Evolutionary conservation across 768 basidiomycete genomes (phyloP), one percentile per base, ranked within the genome.

Genomic region (Hirschioporus abietinus): DNA sequence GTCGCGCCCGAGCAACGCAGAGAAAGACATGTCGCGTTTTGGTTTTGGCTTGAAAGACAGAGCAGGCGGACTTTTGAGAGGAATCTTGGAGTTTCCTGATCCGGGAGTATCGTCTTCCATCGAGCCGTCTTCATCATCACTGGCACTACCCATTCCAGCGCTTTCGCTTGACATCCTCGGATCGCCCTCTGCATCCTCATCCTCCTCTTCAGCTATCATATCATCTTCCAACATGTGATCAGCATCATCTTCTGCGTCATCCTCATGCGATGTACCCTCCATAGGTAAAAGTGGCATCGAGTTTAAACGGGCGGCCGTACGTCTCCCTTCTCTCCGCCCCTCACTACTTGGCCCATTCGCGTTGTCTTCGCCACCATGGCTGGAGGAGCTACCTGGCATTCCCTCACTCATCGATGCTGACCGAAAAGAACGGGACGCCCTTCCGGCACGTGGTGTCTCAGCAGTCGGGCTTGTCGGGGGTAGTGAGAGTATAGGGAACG

Each of bases 201-300:
- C 87, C 1, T 81, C 83, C 63, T 67, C 75, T 20, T 75, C 77
- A 9, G 85, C 85, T 4, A 25, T 34, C 60, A 61, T 61, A 24
- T 61, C 74, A 15, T 76, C 69, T 10, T 68, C 75, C 3, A 70
- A 76, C 23, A 74, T 71, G 25, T 72, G 72, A 52, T 74, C 67
- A 24, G 70, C 71, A 17, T 72, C 74, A 5, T 67, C 71, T 1
- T 71, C 72, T 4, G 74, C 74, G 18, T 76, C 78, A 7, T 76
- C 77, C 36, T 76, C 77, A 1, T 80, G 78, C 5, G 77, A 76
- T 26, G 73, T 75, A n/a, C 60, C 72, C 15, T 70, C 63, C 1
- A 64, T 70, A 20, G 80, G 78, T 62, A 88, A 72, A 27, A 83
- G 86, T 35, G 88, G 88, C 77, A 88, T 84, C 67, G 78, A 84